phyloP scores from a whole-genome alignment of 1,284 basidiomycete genomes.

The Boletus hoseneyae region DNA sequence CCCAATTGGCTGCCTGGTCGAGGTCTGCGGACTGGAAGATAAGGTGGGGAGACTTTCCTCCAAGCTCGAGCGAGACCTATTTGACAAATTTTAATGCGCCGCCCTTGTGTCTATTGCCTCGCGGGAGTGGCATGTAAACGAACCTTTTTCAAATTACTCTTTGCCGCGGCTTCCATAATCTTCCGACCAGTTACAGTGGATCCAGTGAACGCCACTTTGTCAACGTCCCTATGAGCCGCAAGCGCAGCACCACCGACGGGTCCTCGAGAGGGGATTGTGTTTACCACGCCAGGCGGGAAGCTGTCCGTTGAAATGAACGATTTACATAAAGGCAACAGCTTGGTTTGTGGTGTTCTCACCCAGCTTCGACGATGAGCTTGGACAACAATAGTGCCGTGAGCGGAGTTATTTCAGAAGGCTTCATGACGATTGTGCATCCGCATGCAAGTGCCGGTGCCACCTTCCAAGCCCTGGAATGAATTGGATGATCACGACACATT shows the following conservation, averaged over 20 bases:
- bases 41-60: slow-evolving; percentile 92
- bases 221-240: slow-evolving; percentile 71
- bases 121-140: slow-evolving; percentile 25
- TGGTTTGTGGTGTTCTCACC: slow-evolving; percentile 42
- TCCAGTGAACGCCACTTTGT: slow-evolving; percentile 84
- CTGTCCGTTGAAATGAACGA: slow-evolving; percentile 39
- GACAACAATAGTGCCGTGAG: slow-evolving; percentile 83
- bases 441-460: slow-evolving; percentile 86
- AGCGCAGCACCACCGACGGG: slow-evolving; percentile 82
- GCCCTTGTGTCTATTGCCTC: slow-evolving; percentile 18
- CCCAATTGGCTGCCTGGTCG: slow-evolving; percentile 86
- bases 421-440: slow-evolving; percentile 87
- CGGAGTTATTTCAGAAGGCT: slow-evolving; percentile 90
- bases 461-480: slow-evolving; percentile 77
- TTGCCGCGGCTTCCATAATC: slow-evolving; percentile 91
- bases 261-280: slow-evolving; percentile 84
- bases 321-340: slow-evolving; percentile 14
- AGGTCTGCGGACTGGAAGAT: slow-evolving; percentile 80
- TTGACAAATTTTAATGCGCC: slow-evolving; percentile 13
- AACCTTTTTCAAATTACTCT: slow-evolving; percentile 88
- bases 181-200: slow-evolving; percentile 88
- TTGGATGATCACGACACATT: slow-evolving; percentile 7
- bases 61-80: slow-evolving; percentile 88
- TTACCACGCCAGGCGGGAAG: slow-evolving; percentile 91
- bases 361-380: slow-evolving; percentile 76